A percentile compares a stretch with the other conserved stretches of the same genome.
Conservation (phyloP, 2,329 filamentous ascomycete genomes). For the Colletotrichum gloeosporioides region DNA sequence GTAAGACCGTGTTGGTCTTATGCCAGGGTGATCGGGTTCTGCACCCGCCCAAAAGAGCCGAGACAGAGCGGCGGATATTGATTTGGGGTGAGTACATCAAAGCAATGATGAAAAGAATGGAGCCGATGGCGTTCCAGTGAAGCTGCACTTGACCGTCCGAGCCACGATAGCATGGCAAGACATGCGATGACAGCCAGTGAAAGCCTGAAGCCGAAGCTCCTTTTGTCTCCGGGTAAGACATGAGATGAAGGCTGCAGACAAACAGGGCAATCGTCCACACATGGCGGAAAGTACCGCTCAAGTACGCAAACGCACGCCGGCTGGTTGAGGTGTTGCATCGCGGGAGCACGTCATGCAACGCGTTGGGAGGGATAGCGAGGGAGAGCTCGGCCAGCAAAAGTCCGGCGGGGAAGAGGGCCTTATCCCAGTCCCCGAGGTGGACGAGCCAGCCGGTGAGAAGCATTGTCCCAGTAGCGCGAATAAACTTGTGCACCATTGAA, state of each 20-base stretch:
- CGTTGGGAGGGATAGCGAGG: constrained; percentile 43
- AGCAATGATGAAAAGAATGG: constrained; percentile 22
- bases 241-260: not conserved
- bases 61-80: constrained; percentile 31
- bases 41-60: not conserved
- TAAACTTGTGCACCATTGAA: constrained; percentile 42
- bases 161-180: not conserved
- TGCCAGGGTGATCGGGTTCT: not conserved
- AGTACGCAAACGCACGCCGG: not conserved
- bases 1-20: not conserved
- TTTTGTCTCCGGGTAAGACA: not conserved
- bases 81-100: constrained; percentile 24
- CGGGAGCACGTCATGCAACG: constrained; percentile 24
- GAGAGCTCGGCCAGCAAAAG: constrained; percentile 61
- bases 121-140: constrained; percentile 27
- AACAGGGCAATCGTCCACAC: not conserved
- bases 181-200: not conserved
- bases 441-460: constrained; percentile 44
- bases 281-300: not conserved
- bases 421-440: not conserved
- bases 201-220: not conserved
- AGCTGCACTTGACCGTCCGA: not conserved
- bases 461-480: constrained; percentile 46
- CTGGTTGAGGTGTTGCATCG: not conserved
- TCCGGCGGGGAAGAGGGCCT: constrained; percentile 36